These are phyloP conservation scores for Stellera chamaejasme DNA, from an alignment of 345 rosid genomes.

Conservation along the genomic window DNA sequence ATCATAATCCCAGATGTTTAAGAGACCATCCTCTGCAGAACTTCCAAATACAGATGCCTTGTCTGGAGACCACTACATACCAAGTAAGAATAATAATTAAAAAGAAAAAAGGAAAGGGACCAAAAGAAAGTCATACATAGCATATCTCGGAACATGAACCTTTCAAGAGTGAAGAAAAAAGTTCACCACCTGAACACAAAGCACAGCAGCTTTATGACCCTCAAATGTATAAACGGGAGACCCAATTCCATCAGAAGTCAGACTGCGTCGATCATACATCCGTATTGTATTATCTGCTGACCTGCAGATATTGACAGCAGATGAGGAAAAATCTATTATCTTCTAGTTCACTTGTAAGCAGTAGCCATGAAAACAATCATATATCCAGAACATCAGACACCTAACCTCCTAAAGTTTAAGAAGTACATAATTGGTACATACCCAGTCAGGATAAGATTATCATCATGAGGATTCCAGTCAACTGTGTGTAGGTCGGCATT, in stretches of 20 bases:
- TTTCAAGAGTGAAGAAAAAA: background rate
- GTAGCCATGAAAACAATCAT: conserved; percentile 1
- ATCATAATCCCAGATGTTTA: conserved; percentile 91
- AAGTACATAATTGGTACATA: conserved; percentile 19
- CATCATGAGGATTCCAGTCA: conserved; percentile 93
- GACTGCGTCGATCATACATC: conserved; percentile 87
- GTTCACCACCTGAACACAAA: conserved; percentile 71
- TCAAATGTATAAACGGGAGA: conserved; percentile 73
- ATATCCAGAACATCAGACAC: background rate
- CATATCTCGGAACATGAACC: background rate
- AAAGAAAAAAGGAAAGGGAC: background rate
- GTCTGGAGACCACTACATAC: conserved; percentile 83
- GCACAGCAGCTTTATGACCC: conserved; percentile 88
- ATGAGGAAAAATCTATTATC: conserved; percentile 3
- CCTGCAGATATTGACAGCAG: conserved; percentile 29
- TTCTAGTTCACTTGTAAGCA: conserved; percentile 6
- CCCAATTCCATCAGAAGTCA: conserved; percentile 69
- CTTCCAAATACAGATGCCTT: conserved; percentile 89
- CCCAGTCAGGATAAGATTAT: conserved; percentile 91
- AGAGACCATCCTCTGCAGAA: conserved; percentile 92
- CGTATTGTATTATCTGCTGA: conserved; percentile 93
- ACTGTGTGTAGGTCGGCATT: conserved; percentile 97
- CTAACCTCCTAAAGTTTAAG: conserved; percentile 5
- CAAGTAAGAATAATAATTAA: conserved; percentile 7
- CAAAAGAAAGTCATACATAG: background rate